These are phyloP conservation scores for Coemansia sp. DNA, from an alignment of 192 early-diverging fungal genomes.

Conservation along the genomic window DNA sequence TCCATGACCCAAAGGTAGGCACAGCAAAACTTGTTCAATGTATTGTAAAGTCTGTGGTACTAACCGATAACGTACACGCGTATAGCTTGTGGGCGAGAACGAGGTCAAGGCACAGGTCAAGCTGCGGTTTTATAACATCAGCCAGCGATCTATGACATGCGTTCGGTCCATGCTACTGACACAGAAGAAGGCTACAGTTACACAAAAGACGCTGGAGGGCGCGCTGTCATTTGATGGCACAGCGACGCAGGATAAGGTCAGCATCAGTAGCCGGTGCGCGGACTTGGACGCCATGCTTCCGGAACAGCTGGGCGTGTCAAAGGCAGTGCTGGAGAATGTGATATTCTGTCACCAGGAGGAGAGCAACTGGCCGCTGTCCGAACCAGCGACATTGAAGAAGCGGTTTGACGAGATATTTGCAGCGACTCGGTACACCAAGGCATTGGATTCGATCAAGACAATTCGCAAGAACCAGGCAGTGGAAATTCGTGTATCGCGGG, in stretches of 20 bases:
- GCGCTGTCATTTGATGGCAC: conserved; percentile 61
- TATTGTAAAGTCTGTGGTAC: background rate
- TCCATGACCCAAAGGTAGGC: conserved; percentile 88
- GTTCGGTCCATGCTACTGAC: conserved; percentile 78
- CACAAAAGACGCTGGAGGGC: conserved; percentile 80
- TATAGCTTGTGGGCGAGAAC: conserved; percentile 63
- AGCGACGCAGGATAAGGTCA: conserved; percentile 61
- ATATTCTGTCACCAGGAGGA: conserved; percentile 99
- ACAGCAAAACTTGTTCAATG: background rate
- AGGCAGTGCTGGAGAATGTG: conserved; percentile 93
- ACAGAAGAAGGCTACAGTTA: conserved; percentile 59
- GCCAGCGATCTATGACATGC: conserved; percentile 67
- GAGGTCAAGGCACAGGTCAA: conserved; percentile 92
- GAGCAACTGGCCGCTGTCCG: conserved; percentile 93
- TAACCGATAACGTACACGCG: background rate
- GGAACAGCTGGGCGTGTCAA: conserved; percentile 82
- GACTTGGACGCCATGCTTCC: conserved; percentile 87
- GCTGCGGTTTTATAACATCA: conserved; percentile 79
- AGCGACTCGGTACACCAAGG: conserved; percentile 88
- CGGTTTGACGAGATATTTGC: conserved; percentile 99
- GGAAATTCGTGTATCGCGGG: conserved; percentile 63
- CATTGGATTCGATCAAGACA: conserved; percentile 76
- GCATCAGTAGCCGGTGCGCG: conserved; percentile 77
- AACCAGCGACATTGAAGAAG: conserved; percentile 84
- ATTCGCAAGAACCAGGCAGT: conserved; percentile 68